Conservation (phyloP, 305 asterid genomes). For the Plantago lanceolata region DNA sequence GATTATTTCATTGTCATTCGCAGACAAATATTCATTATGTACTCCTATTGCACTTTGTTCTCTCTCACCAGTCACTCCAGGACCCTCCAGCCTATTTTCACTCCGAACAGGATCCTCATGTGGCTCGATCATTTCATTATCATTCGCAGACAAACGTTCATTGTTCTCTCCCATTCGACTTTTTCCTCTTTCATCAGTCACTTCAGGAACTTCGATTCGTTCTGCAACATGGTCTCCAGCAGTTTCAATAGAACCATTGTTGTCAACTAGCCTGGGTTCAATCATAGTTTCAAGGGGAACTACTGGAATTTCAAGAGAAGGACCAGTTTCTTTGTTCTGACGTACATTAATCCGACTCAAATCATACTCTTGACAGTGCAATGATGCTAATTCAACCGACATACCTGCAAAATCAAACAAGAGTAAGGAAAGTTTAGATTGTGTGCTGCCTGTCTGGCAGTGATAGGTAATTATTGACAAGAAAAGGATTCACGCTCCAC, state of each 20-base stretch:
- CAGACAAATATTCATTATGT: conserved; percentile 12
- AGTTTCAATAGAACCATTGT: conserved; percentile 27
- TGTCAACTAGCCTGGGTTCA: conserved; percentile 17
- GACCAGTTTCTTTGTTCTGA: conserved; percentile 34
- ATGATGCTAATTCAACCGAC: conserved; percentile 52
- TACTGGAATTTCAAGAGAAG: conserved; percentile 30
- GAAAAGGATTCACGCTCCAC: conserved; percentile 8
- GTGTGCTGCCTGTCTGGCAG: too few relatives aligned
- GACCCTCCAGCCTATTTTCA: conserved; percentile 31
- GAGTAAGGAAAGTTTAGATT: conserved; percentile 10
- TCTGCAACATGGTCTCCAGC: conserved; percentile 20
- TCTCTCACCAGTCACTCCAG: not conserved
- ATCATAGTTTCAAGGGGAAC: conserved; percentile 5
- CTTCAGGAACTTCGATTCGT: conserved; percentile 25
- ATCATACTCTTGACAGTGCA: conserved; percentile 55
- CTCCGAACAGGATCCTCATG: conserved; percentile 27
- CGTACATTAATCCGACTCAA: conserved; percentile 49
- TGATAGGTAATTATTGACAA: not conserved
- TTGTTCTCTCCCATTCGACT: conserved; percentile 24
- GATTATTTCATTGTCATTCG: conserved; percentile 33
- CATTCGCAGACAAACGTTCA: conserved; percentile 24
- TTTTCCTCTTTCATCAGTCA: conserved; percentile 24
- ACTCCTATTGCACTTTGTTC: conserved; percentile 29
- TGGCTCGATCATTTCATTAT: conserved; percentile 31
- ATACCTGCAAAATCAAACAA: conserved; percentile 45